Percentiles rank a stretch among this genome's conserved stretches.
Conservation (phyloP, 768 basidiomycete species). For the Mrakia blollopis region DNA sequence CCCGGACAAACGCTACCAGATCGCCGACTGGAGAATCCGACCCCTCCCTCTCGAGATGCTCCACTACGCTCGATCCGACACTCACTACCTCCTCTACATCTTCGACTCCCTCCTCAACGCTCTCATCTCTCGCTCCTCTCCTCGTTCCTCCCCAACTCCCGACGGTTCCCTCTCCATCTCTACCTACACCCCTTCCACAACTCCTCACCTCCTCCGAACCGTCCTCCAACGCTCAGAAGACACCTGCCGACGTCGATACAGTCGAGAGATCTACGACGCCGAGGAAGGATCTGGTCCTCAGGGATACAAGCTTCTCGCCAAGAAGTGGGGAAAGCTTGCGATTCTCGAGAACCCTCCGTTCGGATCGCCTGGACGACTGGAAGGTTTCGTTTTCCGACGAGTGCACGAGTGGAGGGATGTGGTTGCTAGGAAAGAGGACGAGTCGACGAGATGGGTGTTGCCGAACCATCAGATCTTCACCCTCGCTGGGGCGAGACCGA, state of each 20-base stretch:
- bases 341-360: slow-evolving; percentile 11
- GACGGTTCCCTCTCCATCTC: slow-evolving; percentile 32
- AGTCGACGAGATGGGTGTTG: slow-evolving; percentile 63
- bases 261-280: slow-evolving; percentile 64
- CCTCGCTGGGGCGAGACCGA: slow-evolving; percentile 55
- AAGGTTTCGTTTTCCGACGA: slow-evolving; percentile 61
- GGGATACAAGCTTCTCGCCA: slow-evolving; percentile 73
- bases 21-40: slow-evolving; percentile 97
- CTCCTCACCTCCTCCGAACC: slow-evolving; percentile 42
- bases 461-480: slow-evolving; percentile 66
- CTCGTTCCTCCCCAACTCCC: slow-evolving; percentile 19
- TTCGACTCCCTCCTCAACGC: slow-evolving; percentile 86
- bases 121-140: slow-evolving; percentile 50
- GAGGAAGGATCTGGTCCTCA: slow-evolving; percentile 59
- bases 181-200: neutral
- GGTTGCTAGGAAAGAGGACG: slow-evolving; percentile 75
- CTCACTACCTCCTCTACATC: slow-evolving; percentile 87
- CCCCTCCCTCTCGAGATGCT: slow-evolving; percentile 86
- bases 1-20: slow-evolving; percentile 91
- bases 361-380: slow-evolving; percentile 5
- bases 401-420: slow-evolving; percentile 80
- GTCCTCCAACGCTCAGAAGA: slow-evolving; percentile 69
- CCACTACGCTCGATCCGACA: slow-evolving; percentile 88
- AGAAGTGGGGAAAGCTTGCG: slow-evolving; percentile 73
- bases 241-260: slow-evolving; percentile 68